These are phyloP conservation scores for Mucor sp. DNA, from an alignment of 371 early-diverging fungal species.

Conservation along the genomic window DNA sequence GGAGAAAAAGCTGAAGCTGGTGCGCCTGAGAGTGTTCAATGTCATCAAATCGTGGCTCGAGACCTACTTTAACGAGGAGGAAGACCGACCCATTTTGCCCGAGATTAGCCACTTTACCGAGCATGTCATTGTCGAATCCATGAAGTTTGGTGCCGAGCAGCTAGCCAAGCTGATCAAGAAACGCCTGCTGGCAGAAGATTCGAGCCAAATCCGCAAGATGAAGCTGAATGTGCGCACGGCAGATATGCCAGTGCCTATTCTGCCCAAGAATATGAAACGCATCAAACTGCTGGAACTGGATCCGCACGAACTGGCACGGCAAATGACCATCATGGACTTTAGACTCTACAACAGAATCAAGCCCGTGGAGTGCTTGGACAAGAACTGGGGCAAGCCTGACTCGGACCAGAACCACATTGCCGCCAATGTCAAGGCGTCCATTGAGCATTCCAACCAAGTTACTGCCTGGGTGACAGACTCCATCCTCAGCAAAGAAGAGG, in stretches of 20 bases:
- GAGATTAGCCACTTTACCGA: slow-evolving; percentile 75
- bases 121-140: slow-evolving; percentile 70
- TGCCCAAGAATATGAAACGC: slow-evolving; percentile 70
- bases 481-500: slow-evolving; percentile 78
- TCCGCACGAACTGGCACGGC: slow-evolving; percentile 84
- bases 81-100: slow-evolving; percentile 65
- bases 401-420: slow-evolving; percentile 48
- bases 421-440: slow-evolving; percentile 67
- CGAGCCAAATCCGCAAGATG: slow-evolving; percentile 67
- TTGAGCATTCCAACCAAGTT: slow-evolving; percentile 71
- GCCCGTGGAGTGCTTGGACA: slow-evolving; percentile 76
- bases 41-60: slow-evolving; percentile 94
- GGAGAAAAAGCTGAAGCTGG: slow-evolving; percentile 84
- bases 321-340: slow-evolving; percentile 81
- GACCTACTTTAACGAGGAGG: slow-evolving; percentile 79
- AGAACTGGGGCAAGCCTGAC: slow-evolving; percentile 76
- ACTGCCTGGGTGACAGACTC: slow-evolving; percentile 89
- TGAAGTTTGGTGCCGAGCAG: slow-evolving; percentile 74
- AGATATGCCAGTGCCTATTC: slow-evolving; percentile 70
- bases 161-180: slow-evolving; percentile 74
- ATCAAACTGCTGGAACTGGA: slow-evolving; percentile 72
- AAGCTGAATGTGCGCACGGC: slow-evolving; percentile 64
- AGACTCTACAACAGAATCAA: slow-evolving; percentile 69
- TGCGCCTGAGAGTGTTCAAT: slow-evolving; percentile 88
- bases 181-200: slow-evolving; percentile 64